A percentile compares a stretch with the other conserved stretches of the same genome.
These are phyloP conservation scores for Hanseniaspora meyeri DNA, from an alignment of 805 yeast genomes.

Conservation along the genomic window DNA sequence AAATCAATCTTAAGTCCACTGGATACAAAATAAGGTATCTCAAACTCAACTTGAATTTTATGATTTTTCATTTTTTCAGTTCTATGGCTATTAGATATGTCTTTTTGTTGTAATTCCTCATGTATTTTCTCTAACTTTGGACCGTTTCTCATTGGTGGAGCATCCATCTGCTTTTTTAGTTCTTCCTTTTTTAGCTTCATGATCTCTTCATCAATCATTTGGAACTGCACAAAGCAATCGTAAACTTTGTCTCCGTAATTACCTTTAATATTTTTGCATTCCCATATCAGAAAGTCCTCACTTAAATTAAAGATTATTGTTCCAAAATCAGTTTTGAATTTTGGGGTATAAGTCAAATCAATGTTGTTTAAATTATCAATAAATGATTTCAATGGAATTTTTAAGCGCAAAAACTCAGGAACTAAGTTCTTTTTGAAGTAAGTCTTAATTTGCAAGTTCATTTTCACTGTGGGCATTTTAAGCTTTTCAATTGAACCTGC, in stretches of 20 bases:
- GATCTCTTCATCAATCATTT: conserved; percentile 24
- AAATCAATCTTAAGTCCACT: conserved; percentile 58
- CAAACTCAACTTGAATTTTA: conserved; percentile 41
- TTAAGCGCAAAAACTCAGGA: conserved; percentile 26
- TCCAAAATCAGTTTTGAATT: conserved; percentile 63
- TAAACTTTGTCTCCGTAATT: conserved; percentile 42
- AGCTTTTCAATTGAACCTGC: conserved; percentile 17
- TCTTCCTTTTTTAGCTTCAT: conserved; percentile 20
- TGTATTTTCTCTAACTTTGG: conserved; percentile 27
- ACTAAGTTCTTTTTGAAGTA: conserved; percentile 28
- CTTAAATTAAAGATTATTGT: conserved; percentile 61
- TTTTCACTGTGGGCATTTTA: conserved; percentile 20
- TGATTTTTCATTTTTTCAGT: not conserved
- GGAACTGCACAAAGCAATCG: conserved; percentile 46
- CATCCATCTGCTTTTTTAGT: conserved; percentile 27
- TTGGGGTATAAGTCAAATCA: conserved; percentile 40
- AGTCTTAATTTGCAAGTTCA: conserved; percentile 22
- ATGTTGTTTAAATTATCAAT: conserved; percentile 29
- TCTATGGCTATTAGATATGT: not conserved
- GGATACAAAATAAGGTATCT: conserved; percentile 50
- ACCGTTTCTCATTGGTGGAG: conserved; percentile 28
- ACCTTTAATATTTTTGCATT: conserved; percentile 44
- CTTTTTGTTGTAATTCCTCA: conserved; percentile 22
- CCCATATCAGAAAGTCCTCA: conserved; percentile 60
- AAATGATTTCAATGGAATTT: conserved; percentile 24